Percentiles rank a stretch among this genome's conserved stretches.
Evolutionary conservation across 768 basidiomycete species (phyloP).

Genomic region (Amanita thiersii): DNA sequence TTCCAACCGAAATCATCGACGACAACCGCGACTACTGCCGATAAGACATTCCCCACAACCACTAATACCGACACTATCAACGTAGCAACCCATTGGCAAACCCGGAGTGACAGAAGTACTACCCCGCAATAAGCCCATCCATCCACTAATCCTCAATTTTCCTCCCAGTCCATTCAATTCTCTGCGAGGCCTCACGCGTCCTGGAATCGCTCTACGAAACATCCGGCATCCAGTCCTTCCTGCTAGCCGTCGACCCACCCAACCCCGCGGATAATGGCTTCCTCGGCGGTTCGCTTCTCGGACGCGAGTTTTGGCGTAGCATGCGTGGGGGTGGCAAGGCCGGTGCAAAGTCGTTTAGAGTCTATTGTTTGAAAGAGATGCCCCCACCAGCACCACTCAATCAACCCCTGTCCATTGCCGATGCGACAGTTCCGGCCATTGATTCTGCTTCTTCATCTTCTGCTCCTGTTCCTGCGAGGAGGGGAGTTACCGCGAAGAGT

Average conservation of each 20-base stretch:
- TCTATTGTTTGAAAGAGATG: constrained; percentile 28
- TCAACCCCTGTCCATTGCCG: neutral
- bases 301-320: constrained; percentile 61
- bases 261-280: constrained; percentile 43
- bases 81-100: constrained; percentile 8
- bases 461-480: constrained; percentile 16
- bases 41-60: too few relatives aligned
- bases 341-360: constrained; percentile 50
- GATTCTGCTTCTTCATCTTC: constrained; percentile 9
- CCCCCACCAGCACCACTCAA: constrained; percentile 4
- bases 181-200: constrained; percentile 40
- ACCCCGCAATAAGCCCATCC: constrained; percentile 6
- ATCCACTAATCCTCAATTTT: constrained; percentile 9
- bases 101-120: constrained; percentile 10
- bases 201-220: constrained; percentile 45
- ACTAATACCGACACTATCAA: too few relatives aligned
- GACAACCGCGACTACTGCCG: constrained; percentile 6
- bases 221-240: constrained; percentile 51
- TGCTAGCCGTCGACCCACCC: constrained; percentile 50
- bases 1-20: constrained; percentile 24
- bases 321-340: constrained; percentile 48
- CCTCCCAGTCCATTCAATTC: constrained; percentile 33
- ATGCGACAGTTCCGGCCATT: constrained; percentile 9
- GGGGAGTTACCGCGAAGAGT: constrained; percentile 22
- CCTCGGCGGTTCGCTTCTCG: constrained; percentile 51